Conservation (phyloP, 495 filamentous ascomycete genomes). For the Neurospora pannonica region DNA sequence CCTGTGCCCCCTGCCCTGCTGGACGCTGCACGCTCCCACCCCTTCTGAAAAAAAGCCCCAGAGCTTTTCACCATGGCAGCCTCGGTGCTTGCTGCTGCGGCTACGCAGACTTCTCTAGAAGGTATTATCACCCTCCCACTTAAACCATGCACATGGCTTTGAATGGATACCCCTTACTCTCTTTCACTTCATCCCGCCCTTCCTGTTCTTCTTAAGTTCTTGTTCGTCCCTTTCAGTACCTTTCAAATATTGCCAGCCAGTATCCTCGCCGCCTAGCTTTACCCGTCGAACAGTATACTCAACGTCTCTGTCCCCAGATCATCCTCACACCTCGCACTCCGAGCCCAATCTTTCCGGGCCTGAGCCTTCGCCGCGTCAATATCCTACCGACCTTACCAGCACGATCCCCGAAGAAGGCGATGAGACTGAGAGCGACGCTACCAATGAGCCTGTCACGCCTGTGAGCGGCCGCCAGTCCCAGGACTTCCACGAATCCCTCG, state of each 20-base stretch:
- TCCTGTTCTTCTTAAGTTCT: constrained; percentile 1
- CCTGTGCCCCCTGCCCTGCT: constrained; percentile 10
- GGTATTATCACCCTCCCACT: constrained; percentile 18
- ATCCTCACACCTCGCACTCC: neutral
- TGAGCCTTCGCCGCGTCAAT: constrained; percentile 28
- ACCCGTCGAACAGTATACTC: constrained; percentile 5
- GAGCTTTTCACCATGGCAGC: constrained; percentile 18
- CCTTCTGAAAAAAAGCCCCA: neutral
- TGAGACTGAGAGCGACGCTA: constrained; percentile 38
- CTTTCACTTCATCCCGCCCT: neutral
- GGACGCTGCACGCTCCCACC: neutral
- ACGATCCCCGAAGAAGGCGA: constrained; percentile 40
- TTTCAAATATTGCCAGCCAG: neutral
- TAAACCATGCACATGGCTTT: constrained; percentile 6
- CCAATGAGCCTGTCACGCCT: constrained; percentile 40
- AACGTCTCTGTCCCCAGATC: constrained; percentile 10
- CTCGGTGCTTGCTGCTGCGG: constrained; percentile 23
- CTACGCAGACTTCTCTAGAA: constrained; percentile 20
- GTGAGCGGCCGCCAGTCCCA: constrained; percentile 41
- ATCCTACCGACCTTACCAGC: constrained; percentile 30
- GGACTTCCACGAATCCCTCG: constrained; percentile 34
- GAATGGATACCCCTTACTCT: constrained; percentile 6
- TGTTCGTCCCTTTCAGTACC: neutral
- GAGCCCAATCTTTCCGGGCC: constrained; percentile 15
- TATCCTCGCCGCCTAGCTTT: neutral